Percentiles rank a stretch among this genome's conserved stretches.
Evolutionary conservation across 345 rosid species (phyloP).

Genomic region (Citrus mangshanensis): DNA sequence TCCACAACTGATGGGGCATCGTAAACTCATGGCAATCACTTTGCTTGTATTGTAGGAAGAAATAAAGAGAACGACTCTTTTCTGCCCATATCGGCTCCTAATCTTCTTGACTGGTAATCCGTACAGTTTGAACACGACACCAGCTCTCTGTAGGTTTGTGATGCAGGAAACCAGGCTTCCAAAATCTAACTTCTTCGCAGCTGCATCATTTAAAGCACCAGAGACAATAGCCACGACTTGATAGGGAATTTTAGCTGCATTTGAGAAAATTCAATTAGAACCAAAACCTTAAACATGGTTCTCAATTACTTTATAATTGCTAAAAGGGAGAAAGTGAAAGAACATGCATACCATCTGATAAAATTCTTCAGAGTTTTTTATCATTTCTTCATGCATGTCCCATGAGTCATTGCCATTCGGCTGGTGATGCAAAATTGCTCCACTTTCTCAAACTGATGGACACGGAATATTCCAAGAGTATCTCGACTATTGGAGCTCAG

Average conservation of each 20-base stretch:
- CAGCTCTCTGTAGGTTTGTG: conserved; percentile 81
- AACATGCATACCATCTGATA: conserved; percentile 53
- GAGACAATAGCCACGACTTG: conserved; percentile 83
- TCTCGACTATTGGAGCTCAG: conserved; percentile 99
- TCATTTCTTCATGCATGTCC: conserved; percentile 94
- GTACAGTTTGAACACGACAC: conserved; percentile 95
- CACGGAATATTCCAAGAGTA: conserved; percentile 92
- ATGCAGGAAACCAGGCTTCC: conserved; percentile 97
- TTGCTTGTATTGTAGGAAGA: neutral
- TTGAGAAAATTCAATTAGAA: neutral
- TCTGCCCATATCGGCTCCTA: conserved; percentile 91
- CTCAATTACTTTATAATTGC: neutral
- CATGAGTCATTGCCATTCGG: conserved; percentile 79
- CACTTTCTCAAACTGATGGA: conserved; percentile 97
- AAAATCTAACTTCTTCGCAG: conserved; percentile 93
- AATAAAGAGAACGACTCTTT: conserved; percentile 49
- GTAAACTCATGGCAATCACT: neutral
- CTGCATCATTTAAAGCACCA: conserved; percentile 90
- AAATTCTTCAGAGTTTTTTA: conserved; percentile 84
- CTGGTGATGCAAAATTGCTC: conserved; percentile 92
- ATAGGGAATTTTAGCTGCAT: conserved; percentile 82
- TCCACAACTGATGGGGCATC: neutral
- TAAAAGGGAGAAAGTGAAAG: neutral
- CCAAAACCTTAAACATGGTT: neutral
- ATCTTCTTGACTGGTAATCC: conserved; percentile 80